Base-by-base conservation (phyloP, 2,329 filamentous ascomycete genomes). In the Hymenoscyphus albidus region DNA sequence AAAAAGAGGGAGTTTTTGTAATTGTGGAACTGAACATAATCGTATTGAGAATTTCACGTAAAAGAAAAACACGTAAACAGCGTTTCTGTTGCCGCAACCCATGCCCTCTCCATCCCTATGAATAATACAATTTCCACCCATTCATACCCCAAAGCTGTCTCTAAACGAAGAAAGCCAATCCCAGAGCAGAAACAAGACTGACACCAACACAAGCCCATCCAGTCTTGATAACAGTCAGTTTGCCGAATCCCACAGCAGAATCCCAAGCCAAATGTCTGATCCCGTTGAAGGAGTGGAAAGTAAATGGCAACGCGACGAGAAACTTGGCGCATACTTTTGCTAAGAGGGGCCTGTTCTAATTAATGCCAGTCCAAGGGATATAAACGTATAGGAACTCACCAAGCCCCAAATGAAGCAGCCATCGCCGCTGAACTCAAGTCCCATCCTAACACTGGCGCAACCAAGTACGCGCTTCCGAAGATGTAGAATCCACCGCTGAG, bases 241-340 rank as follows among this genome's bases (percentile, higher is more conserved):
- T 91, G 72, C 79, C 83, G 67, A 91, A 83, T 60, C 82, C 80
- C 71, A 80, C 79, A 61, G 86, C 87, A 48, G 83, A 77, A 80
- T 92, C 89, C 89, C 89, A 91, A 16, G 81, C 74, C 80, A 92
- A 80, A 83, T 91, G 88, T 74, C 89, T 84, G 22, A 91, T 42
- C n/a, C 88, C 89, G 74, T 90, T 91, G 72, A 88, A 80, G 67
- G 75, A 78, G 77, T 92, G 89, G 78, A 84, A 91, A 59, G 85
- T 85, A 76, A 92, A 90, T 3, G 87, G 88, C 68, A 86, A 77
- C 16, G 87, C 86, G 54, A 88, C 71, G 39, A 79, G 74, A 54
- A 82, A 77, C 80, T 91, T 92, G 27, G 86, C 74, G 18, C 76
- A 70, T 27, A 88, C 72, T 80, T 91, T 89, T 35, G 81, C 80